phyloP scores from a whole-genome alignment of 331 rosid species.

The Pyrus hybrid region DNA sequence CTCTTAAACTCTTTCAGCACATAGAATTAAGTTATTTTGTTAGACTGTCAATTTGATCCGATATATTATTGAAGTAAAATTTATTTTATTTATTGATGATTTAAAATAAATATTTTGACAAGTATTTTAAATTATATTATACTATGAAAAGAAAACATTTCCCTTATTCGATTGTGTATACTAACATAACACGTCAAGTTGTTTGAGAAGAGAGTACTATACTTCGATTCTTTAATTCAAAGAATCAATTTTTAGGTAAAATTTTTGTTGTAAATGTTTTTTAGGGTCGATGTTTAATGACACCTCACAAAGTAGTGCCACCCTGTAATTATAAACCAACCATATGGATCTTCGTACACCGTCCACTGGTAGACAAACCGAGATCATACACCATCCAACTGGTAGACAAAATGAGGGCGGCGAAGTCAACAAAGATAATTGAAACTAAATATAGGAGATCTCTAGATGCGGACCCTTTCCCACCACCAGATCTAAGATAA shows the following conservation, averaged over 20 bases:
- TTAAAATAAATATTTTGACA: background rate
- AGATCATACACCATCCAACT: background rate
- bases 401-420: background rate
- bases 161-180: too few species aligned
- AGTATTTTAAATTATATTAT: too few species aligned
- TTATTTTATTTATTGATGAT: background rate
- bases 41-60: background rate
- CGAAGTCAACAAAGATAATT: slow-evolving; percentile 10
- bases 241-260: too few species aligned
- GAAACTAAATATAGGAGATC: slow-evolving; percentile 16
- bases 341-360: background rate
- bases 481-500: slow-evolving; percentile 34
- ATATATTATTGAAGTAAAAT: too few species aligned
- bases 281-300: background rate
- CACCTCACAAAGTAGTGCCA: background rate
- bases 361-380: background rate
- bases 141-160: too few species aligned
- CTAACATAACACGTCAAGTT: too few species aligned
- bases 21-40: background rate
- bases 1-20: background rate
- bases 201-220: too few species aligned
- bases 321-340: background rate
- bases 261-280: too few species aligned
- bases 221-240: too few species aligned
- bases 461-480: slow-evolving; percentile 35